Conservation (phyloP, 768 basidiomycete genomes). For the Pleurotus sapidus region DNA sequence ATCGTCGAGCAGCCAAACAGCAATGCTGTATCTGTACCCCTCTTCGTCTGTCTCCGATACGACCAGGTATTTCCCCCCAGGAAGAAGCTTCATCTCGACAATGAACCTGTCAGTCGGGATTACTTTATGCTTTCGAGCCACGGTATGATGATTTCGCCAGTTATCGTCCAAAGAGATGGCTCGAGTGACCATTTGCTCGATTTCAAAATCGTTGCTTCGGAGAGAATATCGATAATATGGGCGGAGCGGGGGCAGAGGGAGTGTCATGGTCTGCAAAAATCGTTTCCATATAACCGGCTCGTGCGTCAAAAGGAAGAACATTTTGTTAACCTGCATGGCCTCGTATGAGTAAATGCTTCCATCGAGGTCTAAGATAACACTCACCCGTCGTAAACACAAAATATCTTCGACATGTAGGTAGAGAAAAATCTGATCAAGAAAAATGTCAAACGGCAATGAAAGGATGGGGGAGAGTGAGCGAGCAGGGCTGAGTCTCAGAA, state of each 20-base stretch:
- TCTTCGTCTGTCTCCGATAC: slow-evolving; percentile 50
- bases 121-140: slow-evolving; percentile 21
- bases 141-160: slow-evolving; percentile 45
- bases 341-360: too few species aligned
- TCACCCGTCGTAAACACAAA: slow-evolving; percentile 40
- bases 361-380: slow-evolving; percentile 1
- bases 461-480: not conserved
- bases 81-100: slow-evolving; percentile 54
- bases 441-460: slow-evolving; percentile 34
- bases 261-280: slow-evolving; percentile 47
- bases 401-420: slow-evolving; percentile 45
- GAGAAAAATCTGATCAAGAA: slow-evolving; percentile 40
- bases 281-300: slow-evolving; percentile 70
- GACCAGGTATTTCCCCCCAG: slow-evolving; percentile 67
- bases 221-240: slow-evolving; percentile 49
- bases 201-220: slow-evolving; percentile 35
- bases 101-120: slow-evolving; percentile 33
- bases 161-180: slow-evolving; percentile 59
- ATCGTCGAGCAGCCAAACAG: slow-evolving; percentile 57
- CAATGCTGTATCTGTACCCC: slow-evolving; percentile 44
- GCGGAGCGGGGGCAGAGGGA: slow-evolving; percentile 60
- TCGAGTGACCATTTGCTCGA: slow-evolving; percentile 58
- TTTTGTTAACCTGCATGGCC: slow-evolving; percentile 46
- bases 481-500: not conserved
- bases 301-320: slow-evolving; percentile 62